These are phyloP conservation scores for Linnemannia schmuckeri DNA, from an alignment of 192 early-diverging fungal genomes.

Conservation along the genomic window DNA sequence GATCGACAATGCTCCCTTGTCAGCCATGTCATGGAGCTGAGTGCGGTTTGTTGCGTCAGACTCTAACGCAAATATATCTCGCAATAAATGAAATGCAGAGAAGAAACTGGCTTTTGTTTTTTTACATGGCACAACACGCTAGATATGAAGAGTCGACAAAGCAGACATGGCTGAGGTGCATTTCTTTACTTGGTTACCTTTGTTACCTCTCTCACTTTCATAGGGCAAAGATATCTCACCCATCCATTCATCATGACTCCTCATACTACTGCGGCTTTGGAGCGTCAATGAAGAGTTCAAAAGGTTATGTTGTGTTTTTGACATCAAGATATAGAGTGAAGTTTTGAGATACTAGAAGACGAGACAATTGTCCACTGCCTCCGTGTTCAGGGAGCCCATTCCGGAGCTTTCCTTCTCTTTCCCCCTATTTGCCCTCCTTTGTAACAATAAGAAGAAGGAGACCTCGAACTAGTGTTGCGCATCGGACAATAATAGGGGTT, in stretches of 20 bases:
- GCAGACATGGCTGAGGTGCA: background rate
- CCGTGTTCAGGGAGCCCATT: background rate
- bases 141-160: background rate
- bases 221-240: background rate
- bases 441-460: background rate
- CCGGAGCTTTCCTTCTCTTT: background rate
- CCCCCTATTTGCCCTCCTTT: background rate
- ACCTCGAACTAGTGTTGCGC: background rate
- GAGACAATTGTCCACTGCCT: background rate
- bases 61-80: background rate
- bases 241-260: background rate
- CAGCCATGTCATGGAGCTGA: background rate
- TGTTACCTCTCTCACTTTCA: background rate
- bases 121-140: no score
- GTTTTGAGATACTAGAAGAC: background rate
- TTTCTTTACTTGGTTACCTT: background rate
- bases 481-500: no score
- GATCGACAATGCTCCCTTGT: background rate
- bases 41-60: background rate
- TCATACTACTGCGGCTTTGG: background rate
- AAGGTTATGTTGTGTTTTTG: background rate
- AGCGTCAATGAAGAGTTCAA: background rate
- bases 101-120: background rate
- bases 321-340: background rate
- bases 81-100: background rate